These are phyloP conservation scores for Dendrocalamus latiflorus DNA, from an alignment of 202 grass and related monocot species.

Conservation along the genomic window DNA sequence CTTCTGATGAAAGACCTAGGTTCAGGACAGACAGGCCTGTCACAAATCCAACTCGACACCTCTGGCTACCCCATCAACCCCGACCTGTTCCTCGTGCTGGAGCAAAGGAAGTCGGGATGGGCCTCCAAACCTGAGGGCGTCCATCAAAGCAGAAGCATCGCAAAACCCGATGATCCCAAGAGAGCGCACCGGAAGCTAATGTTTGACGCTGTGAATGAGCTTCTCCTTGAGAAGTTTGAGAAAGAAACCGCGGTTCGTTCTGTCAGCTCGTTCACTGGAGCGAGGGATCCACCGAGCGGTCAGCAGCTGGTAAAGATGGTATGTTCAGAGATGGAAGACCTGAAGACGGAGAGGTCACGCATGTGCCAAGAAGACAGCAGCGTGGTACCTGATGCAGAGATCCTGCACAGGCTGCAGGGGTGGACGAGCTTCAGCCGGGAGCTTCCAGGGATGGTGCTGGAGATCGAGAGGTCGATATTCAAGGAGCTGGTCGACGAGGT, in stretches of 20 bases:
- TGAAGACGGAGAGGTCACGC: constrained; percentile 37
- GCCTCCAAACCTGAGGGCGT: constrained; percentile 35
- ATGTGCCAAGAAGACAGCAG: constrained; percentile 41
- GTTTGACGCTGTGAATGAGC: constrained; percentile 73
- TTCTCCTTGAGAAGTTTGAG: constrained; percentile 72
- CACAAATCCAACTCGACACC: constrained; percentile 52
- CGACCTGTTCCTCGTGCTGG: constrained; percentile 76
- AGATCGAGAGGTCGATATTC: constrained; percentile 93
- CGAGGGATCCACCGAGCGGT: constrained; percentile 26
- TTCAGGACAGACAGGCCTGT: constrained; percentile 20
- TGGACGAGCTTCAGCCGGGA: constrained; percentile 54
- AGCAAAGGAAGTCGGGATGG: constrained; percentile 72
- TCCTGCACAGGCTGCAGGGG: constrained; percentile 49
- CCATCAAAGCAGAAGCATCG: constrained; percentile 11
- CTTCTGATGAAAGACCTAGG: constrained; percentile 86
- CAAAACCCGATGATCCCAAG: constrained; percentile 43
- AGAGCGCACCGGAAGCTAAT: constrained; percentile 70
- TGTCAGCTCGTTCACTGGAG: background rate
- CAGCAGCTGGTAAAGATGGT: constrained; percentile 63
- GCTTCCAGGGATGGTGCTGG: constrained; percentile 54
- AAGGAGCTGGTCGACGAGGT: constrained; percentile 88
- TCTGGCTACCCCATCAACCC: constrained; percentile 83
- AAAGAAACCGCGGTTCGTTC: constrained; percentile 13
- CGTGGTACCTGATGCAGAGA: constrained; percentile 46
- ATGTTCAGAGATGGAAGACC: constrained; percentile 59